Base-by-base conservation (phyloP, 2,329 filamentous ascomycete genomes). In the Phymatotrichopsis omnivora region DNA sequence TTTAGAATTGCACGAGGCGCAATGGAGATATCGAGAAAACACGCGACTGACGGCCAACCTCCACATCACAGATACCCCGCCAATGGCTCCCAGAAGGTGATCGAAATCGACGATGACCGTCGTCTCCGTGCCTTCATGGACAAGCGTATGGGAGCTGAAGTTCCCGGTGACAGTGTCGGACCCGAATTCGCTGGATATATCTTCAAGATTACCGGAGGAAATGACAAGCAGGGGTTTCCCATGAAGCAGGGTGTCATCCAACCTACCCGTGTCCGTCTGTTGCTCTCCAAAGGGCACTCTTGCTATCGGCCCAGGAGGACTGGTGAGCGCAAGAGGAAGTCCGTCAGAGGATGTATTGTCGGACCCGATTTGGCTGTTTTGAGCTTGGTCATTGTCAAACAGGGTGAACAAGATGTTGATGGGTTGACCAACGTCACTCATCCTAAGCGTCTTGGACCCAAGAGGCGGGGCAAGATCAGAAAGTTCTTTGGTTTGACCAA, bases 171-270 rank as follows among this genome's bases (percentile, higher is more conserved):
- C 75, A 82, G 80, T 67, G 78, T 98, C 65, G 91, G 91, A 66
- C 87, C 96, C 67, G 91, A 98, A 75, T 98, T 93, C 84, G 95
- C 95, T 79, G 91, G 91, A 71, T 98, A 98, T 78, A 81, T 98
- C 75, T 86, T 98, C 82, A 82, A 80, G 69, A 96, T 98, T 76
- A 98, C 91, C 64, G 93, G 91, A 67, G 91, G 93, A 68, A 98
- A 98, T 83, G 91, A 98, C 84, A 98, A 98, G 85, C 93, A 98
- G 78, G 91, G 91, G 76, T 98, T 98, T 80, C 91, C 91, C 63
- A 98, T 98, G 91, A 98, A 98, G 86, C 93, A 98, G 82, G 91
- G 91, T 78, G 84, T 93, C 69, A 89, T 98, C 78, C 84, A 93
- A 71, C 87, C 91, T 64, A 91, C 85, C 69, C 91, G 91, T 91